Conservation (phyloP, 1,284 basidiomycete species). For the Microbotryum scabiosae region DNA sequence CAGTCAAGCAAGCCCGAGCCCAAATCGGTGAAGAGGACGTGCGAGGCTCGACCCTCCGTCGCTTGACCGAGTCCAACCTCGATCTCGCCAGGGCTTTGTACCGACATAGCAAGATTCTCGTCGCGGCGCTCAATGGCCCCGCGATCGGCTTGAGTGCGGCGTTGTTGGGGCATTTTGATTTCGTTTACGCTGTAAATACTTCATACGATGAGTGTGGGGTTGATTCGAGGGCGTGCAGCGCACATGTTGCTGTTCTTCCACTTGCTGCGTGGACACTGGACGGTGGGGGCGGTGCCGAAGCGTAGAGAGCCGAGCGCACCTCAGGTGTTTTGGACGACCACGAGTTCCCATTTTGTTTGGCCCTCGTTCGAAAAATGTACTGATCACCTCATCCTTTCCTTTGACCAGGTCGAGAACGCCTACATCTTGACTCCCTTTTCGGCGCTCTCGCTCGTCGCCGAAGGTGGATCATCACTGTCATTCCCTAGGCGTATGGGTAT, state of each 20-base stretch:
- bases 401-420: conserved; percentile 15
- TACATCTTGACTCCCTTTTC: conserved; percentile 28
- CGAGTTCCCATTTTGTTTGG: no score
- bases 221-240: no score
- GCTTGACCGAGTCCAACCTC: conserved; percentile 21
- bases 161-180: conserved; percentile 14
- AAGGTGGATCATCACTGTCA: conserved; percentile 19
- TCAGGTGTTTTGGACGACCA: no score
- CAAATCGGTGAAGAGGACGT: conserved; percentile 14
- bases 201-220: no score
- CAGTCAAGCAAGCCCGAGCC: conserved; percentile 13
- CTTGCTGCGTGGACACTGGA: no score
- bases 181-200: conserved; percentile 15
- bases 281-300: no score
- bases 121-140: conserved; percentile 26
- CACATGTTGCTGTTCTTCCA: no score
- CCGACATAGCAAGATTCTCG: conserved; percentile 24
- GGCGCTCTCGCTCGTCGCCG: conserved; percentile 26
- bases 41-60: not conserved
- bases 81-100: conserved; percentile 15
- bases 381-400: no score
- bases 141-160: conserved; percentile 22
- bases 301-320: no score
- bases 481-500: conserved; percentile 28
- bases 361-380: no score